Evolutionary conservation across 768 basidiomycete species (phyloP), one percentile per base, ranked within the genome.

Genomic region (Lactarius hengduanensis): DNA sequence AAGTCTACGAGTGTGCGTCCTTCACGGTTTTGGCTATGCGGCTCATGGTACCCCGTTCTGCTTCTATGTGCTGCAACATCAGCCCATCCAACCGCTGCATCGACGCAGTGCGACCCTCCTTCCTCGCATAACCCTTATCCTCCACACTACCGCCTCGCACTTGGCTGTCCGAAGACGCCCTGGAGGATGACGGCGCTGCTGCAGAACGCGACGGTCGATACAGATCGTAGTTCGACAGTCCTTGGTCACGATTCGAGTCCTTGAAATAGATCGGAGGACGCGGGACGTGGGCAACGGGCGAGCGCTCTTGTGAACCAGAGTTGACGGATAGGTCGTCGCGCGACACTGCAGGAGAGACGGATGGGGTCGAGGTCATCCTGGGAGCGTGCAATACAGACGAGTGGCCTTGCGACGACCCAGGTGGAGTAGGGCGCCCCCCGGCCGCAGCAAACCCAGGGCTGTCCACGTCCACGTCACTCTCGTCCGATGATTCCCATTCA

Each of bases 41-140:
- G 78, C 84, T 89, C 71, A 94, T 81, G 40, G 85, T 87, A 72
- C 92, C 89, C 78, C 86, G 87, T 78, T 94, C 92, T 61, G 87
- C 82, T 77, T 90, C 89, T 80, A 94, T 89, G 74, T 94, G 92
- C 74, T 89, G 86, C 62, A 86, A 77, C 61, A 94, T 77, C 85
- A 94, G 83, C 68, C 91, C 92, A 74, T 94, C 91, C 69, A 94
- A 77, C 76, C 81, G 84, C 77, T 77, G 80, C 67, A 88, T 74
- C 34, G 86, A 86, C 75, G 89, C 87, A 69, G 85, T 79, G 66
- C 81, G 82, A 53, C 74, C 77, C 69, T 80, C 77, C 60, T 76
- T 77, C 40, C 72, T 73, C 65, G 34, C 22, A 16, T 26, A n/a
- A 7, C 18, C 34, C 53, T 26, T 63, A 7, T 59, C 66, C 34